Evolutionary conservation across 1,139 yeast genomes (phyloP), one percentile per base, ranked within the genome.

Genomic region (Debaryomycetaceae sp.): DNA sequence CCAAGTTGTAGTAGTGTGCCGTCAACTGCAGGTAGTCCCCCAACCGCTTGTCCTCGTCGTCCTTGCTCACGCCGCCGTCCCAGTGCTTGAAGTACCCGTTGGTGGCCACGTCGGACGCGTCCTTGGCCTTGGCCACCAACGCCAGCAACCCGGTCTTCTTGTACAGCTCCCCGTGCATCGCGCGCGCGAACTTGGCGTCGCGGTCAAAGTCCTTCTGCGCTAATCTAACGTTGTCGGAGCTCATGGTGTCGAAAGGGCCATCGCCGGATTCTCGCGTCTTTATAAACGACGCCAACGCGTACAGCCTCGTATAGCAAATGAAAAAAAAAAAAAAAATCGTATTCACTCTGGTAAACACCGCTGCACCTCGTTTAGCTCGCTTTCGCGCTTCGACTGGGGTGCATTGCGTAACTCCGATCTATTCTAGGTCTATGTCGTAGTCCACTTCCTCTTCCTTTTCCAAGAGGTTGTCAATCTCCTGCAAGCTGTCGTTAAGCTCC

Each of bases 71-170:
- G 49, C 86, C 83, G 41, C 80, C 81, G 55, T 91, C 96, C 96
- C 97, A 91, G 65, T 89, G 95, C 68, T 85, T 83, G 74, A 91
- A 83, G 63, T 91, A 91, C 36, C 94, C 95, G 42, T 78, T 82
- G 42, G 78, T 78, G 29, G 97, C 97, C 34, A 83, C 83, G 41
- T 73, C 72, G 48, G 85, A 83, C 28, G 97, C 97, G 32, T 71
- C 74, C 63, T 85, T 77, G 37, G 65, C 57, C 68, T 91, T 91
- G 46, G 78, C 62, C 41, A 86, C 56, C 45, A 88, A 72, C 18
- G 96, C 95, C 27, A 75, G 54, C 44, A 86, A 66, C 25, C 97
- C 98, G 23, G 78, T 64, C 48, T 72, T 73, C 40, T 75, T 59
- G 46, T 75, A 76, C 27, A 78, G 72, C 27, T 75, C 78, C 44